Conservation (phyloP, 108 stramenopile genomes). For the Nitzschia inconspicua region DNA sequence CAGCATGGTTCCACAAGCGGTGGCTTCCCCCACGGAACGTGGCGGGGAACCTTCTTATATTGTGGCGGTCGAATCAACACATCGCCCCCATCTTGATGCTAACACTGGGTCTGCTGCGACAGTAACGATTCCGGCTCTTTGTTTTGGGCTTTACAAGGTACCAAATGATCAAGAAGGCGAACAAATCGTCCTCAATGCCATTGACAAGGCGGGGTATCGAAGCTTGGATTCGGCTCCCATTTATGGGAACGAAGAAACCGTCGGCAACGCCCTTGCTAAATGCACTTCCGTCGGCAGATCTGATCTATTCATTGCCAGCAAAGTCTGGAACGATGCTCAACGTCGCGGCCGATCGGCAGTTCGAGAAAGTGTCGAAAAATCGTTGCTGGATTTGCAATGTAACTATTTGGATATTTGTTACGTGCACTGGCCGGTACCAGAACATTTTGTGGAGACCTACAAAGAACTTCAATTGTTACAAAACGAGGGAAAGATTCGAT, state of each 20-base stretch:
- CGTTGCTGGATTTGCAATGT: constrained; percentile 56
- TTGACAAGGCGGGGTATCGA: constrained; percentile 68
- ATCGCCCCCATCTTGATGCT: too few species aligned
- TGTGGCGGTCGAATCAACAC: too few species aligned
- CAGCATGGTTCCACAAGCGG: too few species aligned
- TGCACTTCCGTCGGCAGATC: constrained; percentile 31
- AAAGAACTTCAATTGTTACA: constrained; percentile 41
- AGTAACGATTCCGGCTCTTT: constrained; percentile 39
- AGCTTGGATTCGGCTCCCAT: constrained; percentile 88
- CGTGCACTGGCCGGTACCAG: constrained; percentile 73
- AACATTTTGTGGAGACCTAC: constrained; percentile 45
- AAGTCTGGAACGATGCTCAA: constrained; percentile 94
- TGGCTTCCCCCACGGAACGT: too few species aligned
- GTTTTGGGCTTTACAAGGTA: constrained; percentile 66
- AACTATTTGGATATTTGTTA: constrained; percentile 66
- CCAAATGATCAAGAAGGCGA: constrained; percentile 39
- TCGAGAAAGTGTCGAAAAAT: constrained; percentile 52
- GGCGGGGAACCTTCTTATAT: too few species aligned
- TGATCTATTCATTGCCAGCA: constrained; percentile 84
- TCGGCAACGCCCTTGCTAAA: constrained; percentile 71
- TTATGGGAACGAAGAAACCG: constrained; percentile 83
- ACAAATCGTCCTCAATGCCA: constrained; percentile 56
- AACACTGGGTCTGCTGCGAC: too few species aligned
- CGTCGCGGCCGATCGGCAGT: constrained; percentile 66
- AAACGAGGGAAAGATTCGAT: constrained; percentile 27